Conservation (phyloP, 192 early-diverging fungal genomes). For the Gryganskiella cystojenkinii region DNA sequence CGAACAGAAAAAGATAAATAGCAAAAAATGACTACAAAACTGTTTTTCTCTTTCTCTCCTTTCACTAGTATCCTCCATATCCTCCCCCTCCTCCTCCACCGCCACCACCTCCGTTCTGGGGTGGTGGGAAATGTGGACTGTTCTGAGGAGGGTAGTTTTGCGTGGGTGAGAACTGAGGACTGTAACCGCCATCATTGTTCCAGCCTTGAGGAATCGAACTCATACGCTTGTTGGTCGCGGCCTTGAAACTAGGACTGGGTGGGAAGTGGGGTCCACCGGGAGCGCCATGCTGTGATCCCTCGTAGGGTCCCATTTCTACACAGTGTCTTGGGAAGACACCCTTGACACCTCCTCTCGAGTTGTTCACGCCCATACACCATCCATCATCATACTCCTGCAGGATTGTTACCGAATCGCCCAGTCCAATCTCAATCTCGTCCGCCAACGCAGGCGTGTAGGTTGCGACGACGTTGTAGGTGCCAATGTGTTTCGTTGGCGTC, state of each 20-base stretch:
- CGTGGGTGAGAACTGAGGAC: not conserved
- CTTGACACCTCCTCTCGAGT: slow-evolving; percentile 53
- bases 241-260: slow-evolving; percentile 38
- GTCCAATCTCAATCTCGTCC: slow-evolving; percentile 67
- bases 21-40: not conserved
- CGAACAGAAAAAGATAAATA: not conserved
- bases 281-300: slow-evolving; percentile 27
- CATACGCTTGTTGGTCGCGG: slow-evolving; percentile 42
- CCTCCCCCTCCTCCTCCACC: slow-evolving; percentile 9
- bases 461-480: slow-evolving; percentile 56
- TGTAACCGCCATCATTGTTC: slow-evolving; percentile 7
- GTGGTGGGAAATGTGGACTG: slow-evolving; percentile 27
- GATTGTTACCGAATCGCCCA: slow-evolving; percentile 63
- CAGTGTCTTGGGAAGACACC: slow-evolving; percentile 70
- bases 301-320: slow-evolving; percentile 52
- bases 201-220: slow-evolving; percentile 35
- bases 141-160: slow-evolving; percentile 22
- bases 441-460: slow-evolving; percentile 64
- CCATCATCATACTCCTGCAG: slow-evolving; percentile 69
- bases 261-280: slow-evolving; percentile 34
- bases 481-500: slow-evolving; percentile 51
- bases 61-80: slow-evolving; percentile 33
- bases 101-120: slow-evolving; percentile 7
- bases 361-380: slow-evolving; percentile 66
- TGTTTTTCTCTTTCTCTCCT: not conserved